Percentiles rank a stretch among this genome's conserved stretches.
phyloP scores from a whole-genome alignment of 768 basidiomycete genomes.

The Psilocybe azurescens region DNA sequence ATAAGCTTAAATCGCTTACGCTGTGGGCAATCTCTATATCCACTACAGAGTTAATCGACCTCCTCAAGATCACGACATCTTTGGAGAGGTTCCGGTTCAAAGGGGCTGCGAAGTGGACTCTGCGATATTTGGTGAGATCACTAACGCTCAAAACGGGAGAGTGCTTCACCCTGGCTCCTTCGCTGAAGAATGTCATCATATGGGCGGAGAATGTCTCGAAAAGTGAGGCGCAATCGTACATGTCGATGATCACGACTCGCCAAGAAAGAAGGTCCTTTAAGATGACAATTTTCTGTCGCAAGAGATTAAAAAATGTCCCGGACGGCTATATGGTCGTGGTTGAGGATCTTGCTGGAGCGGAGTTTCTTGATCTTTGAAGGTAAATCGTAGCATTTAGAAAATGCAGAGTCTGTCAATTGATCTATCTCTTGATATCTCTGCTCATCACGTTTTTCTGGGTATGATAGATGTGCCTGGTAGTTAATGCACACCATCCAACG shows the following conservation, averaged over 20 bases:
- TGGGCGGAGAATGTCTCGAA: conserved; percentile 1
- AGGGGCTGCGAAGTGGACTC: neutral
- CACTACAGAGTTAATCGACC: neutral
- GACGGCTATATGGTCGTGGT: neutral
- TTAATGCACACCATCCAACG: no score
- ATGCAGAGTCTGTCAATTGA: no score
- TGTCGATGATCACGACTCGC: neutral
- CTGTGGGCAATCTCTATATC: neutral
- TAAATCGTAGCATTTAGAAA: neutral
- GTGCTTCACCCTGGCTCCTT: neutral
- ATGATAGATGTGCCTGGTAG: no score
- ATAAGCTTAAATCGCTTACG: neutral
- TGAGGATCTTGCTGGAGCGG: neutral
- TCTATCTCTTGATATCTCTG: no score
- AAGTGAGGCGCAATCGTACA: neutral
- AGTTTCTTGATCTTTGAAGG: neutral
- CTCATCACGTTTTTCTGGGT: no score
- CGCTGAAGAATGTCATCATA: neutral
- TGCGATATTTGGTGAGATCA: neutral
- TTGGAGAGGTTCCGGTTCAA: neutral
- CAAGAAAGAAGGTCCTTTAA: neutral
- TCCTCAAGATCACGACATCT: neutral
- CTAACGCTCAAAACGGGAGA: neutral
- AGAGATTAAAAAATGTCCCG: neutral
- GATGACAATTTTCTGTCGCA: neutral